Conservation (phyloP, 2,329 filamentous ascomycete genomes). For the Colletotrichum higginsianum region DNA sequence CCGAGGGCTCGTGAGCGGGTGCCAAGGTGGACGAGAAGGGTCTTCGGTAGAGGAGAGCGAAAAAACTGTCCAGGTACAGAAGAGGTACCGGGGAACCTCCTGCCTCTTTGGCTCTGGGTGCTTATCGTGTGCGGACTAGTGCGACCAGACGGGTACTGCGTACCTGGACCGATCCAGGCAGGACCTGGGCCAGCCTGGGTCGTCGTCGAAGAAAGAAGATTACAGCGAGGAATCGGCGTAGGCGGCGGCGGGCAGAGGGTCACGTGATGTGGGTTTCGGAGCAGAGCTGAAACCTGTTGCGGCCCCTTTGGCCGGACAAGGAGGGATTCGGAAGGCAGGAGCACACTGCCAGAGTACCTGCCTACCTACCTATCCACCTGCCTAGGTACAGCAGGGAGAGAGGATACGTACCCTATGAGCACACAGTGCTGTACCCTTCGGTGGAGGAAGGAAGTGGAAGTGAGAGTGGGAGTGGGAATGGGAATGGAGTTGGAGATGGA, state of each 20-base stretch:
- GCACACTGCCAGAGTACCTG: not conserved
- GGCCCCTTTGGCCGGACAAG: constrained; percentile 36
- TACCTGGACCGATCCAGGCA: not conserved
- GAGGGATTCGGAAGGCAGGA: constrained; percentile 13
- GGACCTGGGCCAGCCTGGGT: not conserved
- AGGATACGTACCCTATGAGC: not conserved
- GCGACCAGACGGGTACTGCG: not conserved
- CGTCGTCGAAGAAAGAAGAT: not conserved
- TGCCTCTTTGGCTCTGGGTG: constrained; percentile 3
- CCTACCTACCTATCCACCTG: no score
- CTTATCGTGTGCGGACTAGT: constrained; percentile 15
- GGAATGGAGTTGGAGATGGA: constrained; percentile 5
- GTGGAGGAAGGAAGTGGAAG: not conserved
- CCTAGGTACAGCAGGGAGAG: no score
- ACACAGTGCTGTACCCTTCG: not conserved
- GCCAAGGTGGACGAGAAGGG: constrained; percentile 13
- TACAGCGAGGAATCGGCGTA: constrained; percentile 5
- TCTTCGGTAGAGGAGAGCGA: not conserved
- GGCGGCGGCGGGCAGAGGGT: not conserved
- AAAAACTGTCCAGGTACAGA: not conserved
- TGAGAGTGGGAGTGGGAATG: not conserved
- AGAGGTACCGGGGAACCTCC: constrained; percentile 13
- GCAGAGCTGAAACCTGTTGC: constrained; percentile 40
- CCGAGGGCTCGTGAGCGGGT: not conserved
- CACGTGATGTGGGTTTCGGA: constrained; percentile 41